phyloP scores from a whole-genome alignment of 169 alveolate genomes.

The Babesia divergens region DNA sequence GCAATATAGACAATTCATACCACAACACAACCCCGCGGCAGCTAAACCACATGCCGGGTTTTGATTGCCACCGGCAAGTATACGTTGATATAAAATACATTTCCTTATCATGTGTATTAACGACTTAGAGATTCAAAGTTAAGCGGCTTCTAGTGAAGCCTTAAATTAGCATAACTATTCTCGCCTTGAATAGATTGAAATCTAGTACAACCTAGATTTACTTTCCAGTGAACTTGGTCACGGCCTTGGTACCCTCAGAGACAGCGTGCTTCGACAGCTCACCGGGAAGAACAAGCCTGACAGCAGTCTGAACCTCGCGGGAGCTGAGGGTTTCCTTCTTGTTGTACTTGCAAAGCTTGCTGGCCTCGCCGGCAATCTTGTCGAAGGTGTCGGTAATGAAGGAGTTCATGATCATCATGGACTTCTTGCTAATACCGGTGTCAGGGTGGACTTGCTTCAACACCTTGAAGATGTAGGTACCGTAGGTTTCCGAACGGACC shows the following conservation, averaged over 20 bases:
- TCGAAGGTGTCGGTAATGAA: slow-evolving; percentile 94
- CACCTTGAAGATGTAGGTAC: slow-evolving; percentile 87
- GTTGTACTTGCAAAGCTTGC: slow-evolving; percentile 91
- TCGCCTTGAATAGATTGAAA: slow-evolving; percentile 37
- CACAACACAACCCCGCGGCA: too few species aligned
- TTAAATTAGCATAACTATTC: slow-evolving; percentile 53
- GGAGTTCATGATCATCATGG: slow-evolving; percentile 95
- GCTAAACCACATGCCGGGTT: too few species aligned
- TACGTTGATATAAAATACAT: too few species aligned
- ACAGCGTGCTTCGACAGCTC: slow-evolving; percentile 99
- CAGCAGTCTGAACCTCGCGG: slow-evolving; percentile 98
- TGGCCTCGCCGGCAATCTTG: slow-evolving; percentile 93
- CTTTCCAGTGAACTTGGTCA: slow-evolving; percentile 93
- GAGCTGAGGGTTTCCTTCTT: slow-evolving; percentile 94
- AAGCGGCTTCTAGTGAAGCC: slow-evolving; percentile 76
- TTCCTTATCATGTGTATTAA: too few species aligned
- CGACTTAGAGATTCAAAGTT: background rate
- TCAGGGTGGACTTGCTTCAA: slow-evolving; percentile 97
- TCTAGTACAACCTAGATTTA: slow-evolving; percentile 24
- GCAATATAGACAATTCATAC: too few species aligned
- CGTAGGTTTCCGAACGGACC: slow-evolving; percentile 69
- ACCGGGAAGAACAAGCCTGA: slow-evolving; percentile 99
- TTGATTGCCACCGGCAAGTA: too few species aligned
- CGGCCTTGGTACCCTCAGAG: slow-evolving; percentile 99
- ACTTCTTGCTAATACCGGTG: slow-evolving; percentile 94